These are phyloP conservation scores for Saitozyma podzolica DNA, from an alignment of 768 basidiomycete genomes.

Conservation along the genomic window DNA sequence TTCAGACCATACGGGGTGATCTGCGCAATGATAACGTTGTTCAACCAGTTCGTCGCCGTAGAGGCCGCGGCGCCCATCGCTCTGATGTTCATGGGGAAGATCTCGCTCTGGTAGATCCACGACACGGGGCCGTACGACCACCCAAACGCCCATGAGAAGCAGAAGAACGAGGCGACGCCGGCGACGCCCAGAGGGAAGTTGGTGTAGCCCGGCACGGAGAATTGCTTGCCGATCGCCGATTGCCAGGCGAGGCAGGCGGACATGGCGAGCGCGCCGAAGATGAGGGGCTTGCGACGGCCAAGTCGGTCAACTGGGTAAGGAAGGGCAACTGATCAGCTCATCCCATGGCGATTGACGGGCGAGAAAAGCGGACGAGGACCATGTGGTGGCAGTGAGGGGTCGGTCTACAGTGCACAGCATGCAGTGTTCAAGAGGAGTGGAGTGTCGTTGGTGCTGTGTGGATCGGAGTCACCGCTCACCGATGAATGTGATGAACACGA, in stretches of 20 bases:
- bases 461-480: conserved; percentile 2
- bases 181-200: conserved; percentile 55
- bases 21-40: conserved; percentile 52
- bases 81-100: conserved; percentile 64
- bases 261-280: conserved; percentile 62
- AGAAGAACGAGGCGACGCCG: conserved; percentile 66
- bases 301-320: conserved; percentile 58
- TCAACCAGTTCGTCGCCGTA: conserved; percentile 64
- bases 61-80: conserved; percentile 65
- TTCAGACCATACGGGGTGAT: conserved; percentile 61
- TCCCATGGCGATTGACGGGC: neutral
- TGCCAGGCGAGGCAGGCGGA: conserved; percentile 45
- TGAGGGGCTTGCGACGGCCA: conserved; percentile 64
- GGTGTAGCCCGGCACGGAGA: conserved; percentile 26
- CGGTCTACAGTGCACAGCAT: neutral
- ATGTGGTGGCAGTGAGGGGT: too few relatives aligned
- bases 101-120: conserved; percentile 66
- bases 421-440: neutral
- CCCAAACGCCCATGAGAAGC: conserved; percentile 45
- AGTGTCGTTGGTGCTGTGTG: neutral
- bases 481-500: conserved; percentile 63
- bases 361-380: too few relatives aligned
- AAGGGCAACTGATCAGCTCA: neutral
- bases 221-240: conserved; percentile 11
- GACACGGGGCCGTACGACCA: conserved; percentile 53